These are phyloP conservation scores for Paxillus involutus DNA, from an alignment of 768 basidiomycete genomes.

Conservation along the genomic window DNA sequence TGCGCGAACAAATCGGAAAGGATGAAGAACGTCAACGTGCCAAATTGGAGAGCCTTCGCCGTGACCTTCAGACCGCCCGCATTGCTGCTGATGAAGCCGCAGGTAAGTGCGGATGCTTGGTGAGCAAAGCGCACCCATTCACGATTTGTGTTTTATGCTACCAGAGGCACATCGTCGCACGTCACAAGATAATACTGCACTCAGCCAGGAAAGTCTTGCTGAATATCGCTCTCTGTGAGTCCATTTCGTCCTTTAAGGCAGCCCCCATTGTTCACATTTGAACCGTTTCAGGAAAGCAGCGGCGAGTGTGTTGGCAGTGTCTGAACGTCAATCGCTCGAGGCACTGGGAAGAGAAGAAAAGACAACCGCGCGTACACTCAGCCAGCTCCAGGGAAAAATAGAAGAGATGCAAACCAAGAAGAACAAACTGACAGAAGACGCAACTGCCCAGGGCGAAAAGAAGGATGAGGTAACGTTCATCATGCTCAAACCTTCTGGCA, in stretches of 20 bases:
- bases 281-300: constrained; percentile 61
- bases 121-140: neutral
- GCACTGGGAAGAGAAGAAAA: constrained; percentile 82
- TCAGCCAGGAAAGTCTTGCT: constrained; percentile 81
- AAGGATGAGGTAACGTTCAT: constrained; percentile 52
- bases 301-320: constrained; percentile 77
- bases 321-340: constrained; percentile 86
- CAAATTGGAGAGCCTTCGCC: constrained; percentile 54
- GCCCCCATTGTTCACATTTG: constrained; percentile 2
- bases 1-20: constrained; percentile 60
- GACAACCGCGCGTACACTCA: constrained; percentile 59
- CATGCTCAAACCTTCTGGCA: constrained; percentile 6
- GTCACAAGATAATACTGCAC: constrained; percentile 70
- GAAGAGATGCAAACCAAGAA: constrained; percentile 62
- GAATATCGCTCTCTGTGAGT: constrained; percentile 57
- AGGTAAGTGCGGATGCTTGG: constrained; percentile 44
- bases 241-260: neutral
- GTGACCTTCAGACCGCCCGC: constrained; percentile 66
- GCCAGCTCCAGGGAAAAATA: constrained; percentile 67
- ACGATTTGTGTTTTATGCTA: constrained; percentile 9
- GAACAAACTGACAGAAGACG: constrained; percentile 56
- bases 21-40: constrained; percentile 53
- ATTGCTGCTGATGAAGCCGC: constrained; percentile 75
- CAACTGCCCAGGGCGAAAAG: constrained; percentile 44
- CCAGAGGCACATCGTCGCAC: constrained; percentile 74